Conservation (phyloP, 192 early-diverging fungal genomes). For the Coemansia sp. region DNA sequence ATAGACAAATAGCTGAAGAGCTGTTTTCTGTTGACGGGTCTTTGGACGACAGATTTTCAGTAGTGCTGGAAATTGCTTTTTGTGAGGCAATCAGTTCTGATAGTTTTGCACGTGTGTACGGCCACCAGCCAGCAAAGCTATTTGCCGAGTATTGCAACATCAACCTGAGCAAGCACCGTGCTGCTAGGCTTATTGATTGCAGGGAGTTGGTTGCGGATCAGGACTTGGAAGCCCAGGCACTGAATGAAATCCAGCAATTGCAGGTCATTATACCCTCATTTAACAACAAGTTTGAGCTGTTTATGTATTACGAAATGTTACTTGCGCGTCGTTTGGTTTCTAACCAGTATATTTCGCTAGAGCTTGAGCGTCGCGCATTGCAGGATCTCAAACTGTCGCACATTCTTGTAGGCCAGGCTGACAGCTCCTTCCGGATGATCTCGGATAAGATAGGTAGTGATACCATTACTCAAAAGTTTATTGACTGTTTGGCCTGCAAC, state of each 20-base stretch:
- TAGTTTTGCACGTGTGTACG: background rate
- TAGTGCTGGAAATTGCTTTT: background rate
- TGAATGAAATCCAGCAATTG: background rate
- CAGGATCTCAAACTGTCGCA: slow-evolving; percentile 83
- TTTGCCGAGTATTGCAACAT: background rate
- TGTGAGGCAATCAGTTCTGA: background rate
- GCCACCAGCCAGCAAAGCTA: background rate
- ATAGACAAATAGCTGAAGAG: background rate
- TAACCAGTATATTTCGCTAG: slow-evolving; percentile 76
- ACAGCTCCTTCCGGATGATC: slow-evolving; percentile 18
- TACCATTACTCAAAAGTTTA: background rate
- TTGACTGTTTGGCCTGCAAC: background rate
- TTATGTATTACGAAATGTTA: slow-evolving; percentile 91
- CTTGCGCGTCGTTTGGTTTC: slow-evolving; percentile 90
- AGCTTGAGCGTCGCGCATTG: slow-evolving; percentile 76
- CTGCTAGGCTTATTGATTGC: background rate
- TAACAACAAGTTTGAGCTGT: slow-evolving; percentile 58
- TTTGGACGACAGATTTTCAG: background rate
- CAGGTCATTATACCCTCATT: background rate
- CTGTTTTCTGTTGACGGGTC: background rate
- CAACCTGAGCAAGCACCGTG: background rate
- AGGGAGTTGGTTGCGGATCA: background rate
- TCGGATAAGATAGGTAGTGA: background rate
- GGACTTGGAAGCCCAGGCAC: background rate
- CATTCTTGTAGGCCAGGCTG: slow-evolving; percentile 91